These are phyloP conservation scores for Penicillium sp. DNA, from an alignment of 2,329 filamentous ascomycete species.

Conservation along the genomic window DNA sequence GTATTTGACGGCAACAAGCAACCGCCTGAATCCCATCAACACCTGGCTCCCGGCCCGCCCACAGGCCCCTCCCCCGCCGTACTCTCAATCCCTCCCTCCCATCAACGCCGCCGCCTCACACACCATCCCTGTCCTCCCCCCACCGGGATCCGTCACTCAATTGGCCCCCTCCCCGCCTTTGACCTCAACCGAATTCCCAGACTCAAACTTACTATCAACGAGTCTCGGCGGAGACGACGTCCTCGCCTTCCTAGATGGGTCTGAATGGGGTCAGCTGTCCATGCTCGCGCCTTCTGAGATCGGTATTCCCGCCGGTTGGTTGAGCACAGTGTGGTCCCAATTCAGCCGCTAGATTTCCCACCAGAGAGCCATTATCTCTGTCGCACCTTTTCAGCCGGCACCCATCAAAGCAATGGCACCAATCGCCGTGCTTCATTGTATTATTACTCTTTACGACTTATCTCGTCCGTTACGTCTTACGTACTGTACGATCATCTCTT, in stretches of 20 bases:
- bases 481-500: slow-evolving; percentile 29
- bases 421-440: slow-evolving; percentile 24
- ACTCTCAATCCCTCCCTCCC: slow-evolving; percentile 41
- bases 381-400: neutral
- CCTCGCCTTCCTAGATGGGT: slow-evolving; percentile 39
- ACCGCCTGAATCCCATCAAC: slow-evolving; percentile 43
- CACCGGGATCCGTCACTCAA: slow-evolving; percentile 34
- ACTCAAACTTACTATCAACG: slow-evolving; percentile 31
- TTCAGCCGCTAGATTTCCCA: slow-evolving; percentile 25
- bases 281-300: slow-evolving; percentile 32
- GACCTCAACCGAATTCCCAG: slow-evolving; percentile 30
- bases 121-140: slow-evolving; percentile 37
- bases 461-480: slow-evolving; percentile 22
- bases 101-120: slow-evolving; percentile 38
- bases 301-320: slow-evolving; percentile 37
- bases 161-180: slow-evolving; percentile 33
- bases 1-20: slow-evolving; percentile 29
- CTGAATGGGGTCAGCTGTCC: slow-evolving; percentile 33
- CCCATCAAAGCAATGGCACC: neutral
- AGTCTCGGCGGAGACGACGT: slow-evolving; percentile 42
- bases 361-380: neutral
- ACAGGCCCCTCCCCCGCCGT: slow-evolving; percentile 34
- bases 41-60: slow-evolving; percentile 38
- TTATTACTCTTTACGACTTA: slow-evolving; percentile 27
- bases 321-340: slow-evolving; percentile 38